Percentiles rank a stretch among this genome's conserved stretches.
These are phyloP conservation scores for Aspergillus niger DNA, from an alignment of 2,329 filamentous ascomycete genomes.

Conservation along the genomic window DNA sequence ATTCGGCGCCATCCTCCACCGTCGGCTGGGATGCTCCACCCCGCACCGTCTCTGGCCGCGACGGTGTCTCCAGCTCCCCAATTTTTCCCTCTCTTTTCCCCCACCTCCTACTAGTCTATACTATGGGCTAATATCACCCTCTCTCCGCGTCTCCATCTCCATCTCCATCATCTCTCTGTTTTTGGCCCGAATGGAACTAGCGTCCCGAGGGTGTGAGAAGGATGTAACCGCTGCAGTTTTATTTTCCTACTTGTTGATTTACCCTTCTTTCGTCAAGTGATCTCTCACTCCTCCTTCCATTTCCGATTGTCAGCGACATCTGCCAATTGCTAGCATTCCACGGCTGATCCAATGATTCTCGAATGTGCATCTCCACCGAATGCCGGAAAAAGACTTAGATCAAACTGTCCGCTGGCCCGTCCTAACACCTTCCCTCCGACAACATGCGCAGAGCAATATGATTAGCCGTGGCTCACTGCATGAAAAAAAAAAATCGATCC, in stretches of 20 bases:
- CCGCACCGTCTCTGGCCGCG: background rate
- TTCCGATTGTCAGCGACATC: background rate
- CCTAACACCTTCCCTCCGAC: background rate
- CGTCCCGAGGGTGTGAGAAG: too few species aligned
- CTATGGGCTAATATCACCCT: conserved; percentile 1
- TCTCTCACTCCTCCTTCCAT: background rate
- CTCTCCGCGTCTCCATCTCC: background rate
- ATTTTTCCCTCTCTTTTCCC: background rate
- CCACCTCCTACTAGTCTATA: background rate
- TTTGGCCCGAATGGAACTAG: background rate
- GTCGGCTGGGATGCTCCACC: background rate
- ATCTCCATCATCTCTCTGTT: background rate
- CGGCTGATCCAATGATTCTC: background rate
- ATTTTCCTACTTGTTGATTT: background rate
- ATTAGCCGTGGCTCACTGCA: background rate
- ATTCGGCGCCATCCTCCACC: background rate
- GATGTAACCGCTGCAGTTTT: background rate
- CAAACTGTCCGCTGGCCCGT: background rate
- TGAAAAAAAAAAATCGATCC: background rate
- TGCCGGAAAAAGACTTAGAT: background rate
- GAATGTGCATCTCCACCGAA: background rate
- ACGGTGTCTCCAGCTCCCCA: conserved; percentile 1
- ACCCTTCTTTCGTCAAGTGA: background rate
- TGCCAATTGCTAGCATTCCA: background rate
- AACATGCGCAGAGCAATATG: background rate